phyloP scores from a whole-genome alignment of 371 early-diverging fungal genomes.

The Mycotypha africana region DNA sequence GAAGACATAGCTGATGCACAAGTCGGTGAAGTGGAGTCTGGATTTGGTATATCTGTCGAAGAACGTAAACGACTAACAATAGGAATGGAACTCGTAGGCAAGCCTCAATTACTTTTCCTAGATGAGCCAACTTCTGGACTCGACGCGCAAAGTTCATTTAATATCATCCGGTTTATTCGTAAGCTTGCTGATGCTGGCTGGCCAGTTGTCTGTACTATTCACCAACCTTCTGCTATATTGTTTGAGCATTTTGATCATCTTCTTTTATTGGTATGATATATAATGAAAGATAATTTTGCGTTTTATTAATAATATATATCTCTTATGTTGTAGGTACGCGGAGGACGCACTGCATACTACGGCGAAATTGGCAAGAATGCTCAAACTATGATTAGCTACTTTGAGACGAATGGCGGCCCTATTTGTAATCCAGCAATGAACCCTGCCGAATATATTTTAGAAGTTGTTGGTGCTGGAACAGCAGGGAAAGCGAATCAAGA shows the following conservation, averaged over 20 bases:
- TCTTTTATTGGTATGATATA: conserved; percentile 63
- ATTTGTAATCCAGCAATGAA: conserved; percentile 52
- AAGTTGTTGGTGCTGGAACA: conserved; percentile 58
- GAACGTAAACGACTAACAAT: conserved; percentile 66
- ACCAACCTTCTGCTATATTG: conserved; percentile 78
- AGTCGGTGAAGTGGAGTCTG: conserved; percentile 52
- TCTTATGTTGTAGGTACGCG: too few species aligned
- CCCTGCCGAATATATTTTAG: conserved; percentile 34
- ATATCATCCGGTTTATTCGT: conserved; percentile 68
- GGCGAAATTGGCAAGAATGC: conserved; percentile 64
- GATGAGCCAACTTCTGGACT: conserved; percentile 88
- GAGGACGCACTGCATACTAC: conserved; percentile 70
- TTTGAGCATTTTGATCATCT: conserved; percentile 81
- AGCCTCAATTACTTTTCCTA: conserved; percentile 72
- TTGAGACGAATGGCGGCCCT: conserved; percentile 58
- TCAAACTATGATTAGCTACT: conserved; percentile 50
- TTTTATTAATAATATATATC: too few species aligned
- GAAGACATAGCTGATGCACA: conserved; percentile 53
- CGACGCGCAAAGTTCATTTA: conserved; percentile 61
- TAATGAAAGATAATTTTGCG: too few species aligned
- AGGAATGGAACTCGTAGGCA: conserved; percentile 68
- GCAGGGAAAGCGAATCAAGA: conserved; percentile 49
- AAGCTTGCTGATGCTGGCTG: conserved; percentile 65
- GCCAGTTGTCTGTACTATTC: conserved; percentile 76
- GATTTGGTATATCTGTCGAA: conserved; percentile 57